Evolutionary conservation across 352 stramenopile species (phyloP), one percentile per base, ranked within the genome.

Genomic region (Pythium aquatile): DNA sequence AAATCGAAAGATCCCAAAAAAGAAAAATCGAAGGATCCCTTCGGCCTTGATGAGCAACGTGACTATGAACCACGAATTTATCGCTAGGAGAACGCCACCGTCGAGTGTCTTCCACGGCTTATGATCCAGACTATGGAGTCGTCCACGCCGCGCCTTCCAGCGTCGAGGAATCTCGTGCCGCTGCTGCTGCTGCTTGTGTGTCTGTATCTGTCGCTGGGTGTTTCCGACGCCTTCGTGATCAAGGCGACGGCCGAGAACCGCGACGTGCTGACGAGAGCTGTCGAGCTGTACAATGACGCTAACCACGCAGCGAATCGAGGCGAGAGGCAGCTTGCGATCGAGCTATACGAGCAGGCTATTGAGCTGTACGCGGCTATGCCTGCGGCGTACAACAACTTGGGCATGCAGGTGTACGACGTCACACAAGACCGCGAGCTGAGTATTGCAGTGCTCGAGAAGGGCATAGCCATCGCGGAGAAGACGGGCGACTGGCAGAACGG

Each of bases 351-450:
- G 44, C 55, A 71, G 11, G 76, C 78, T 10, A 90, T 94, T 44
- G 58, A 74, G 5, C 59, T 39, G 33, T 89, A 85, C 63, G 70
- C 75, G 33, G 53, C 72, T 39, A 68, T 91, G 26, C 69, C 77
- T 5, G 70, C 64, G 5, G 76, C 85, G n/a, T 89, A 88, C 68
- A 94, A 94, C 63, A 94, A 96, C 69, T 58, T 96, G 9, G 87
- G 73, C 0, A 85, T 91, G 69, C 56, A 93, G 26, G 30, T 90
- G 8, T 75, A 71, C 17, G 58, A 79, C 1, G n/a, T 26, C 2
- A 54, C 65, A 1, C 39, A 56, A 5, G 55, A 74, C 57, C 44
- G 32, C 52, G 60, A 75, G 6, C 66, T 79, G 39, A 78, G 82
- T 14, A 10, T 87, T 6, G 55, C 60, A 16, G 51, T 84, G 2